A percentile compares a stretch with the other conserved stretches of the same genome.
Evolutionary conservation across 2,329 filamentous ascomycete genomes (phyloP).

Genomic region (Metarhizium guizhouense): DNA sequence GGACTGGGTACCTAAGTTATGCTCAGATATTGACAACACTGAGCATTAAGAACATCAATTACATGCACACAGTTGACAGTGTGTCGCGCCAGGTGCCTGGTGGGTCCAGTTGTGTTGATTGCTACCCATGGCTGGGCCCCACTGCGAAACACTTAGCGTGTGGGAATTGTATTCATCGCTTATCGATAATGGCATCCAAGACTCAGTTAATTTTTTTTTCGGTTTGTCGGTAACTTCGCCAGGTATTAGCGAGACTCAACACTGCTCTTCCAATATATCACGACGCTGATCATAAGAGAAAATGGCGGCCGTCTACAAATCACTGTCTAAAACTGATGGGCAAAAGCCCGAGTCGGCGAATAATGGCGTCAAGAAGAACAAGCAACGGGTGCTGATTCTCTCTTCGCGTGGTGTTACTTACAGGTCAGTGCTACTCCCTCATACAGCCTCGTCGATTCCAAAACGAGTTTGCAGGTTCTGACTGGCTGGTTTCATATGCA

Average conservation of each 20-base stretch:
- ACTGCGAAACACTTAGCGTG: too few species aligned
- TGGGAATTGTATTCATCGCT: neutral
- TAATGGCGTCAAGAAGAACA: slow-evolving; percentile 51
- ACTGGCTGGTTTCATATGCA: slow-evolving; percentile 24
- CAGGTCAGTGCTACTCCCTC: slow-evolving; percentile 42
- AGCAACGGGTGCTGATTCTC: slow-evolving; percentile 76
- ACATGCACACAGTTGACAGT: neutral
- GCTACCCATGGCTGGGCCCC: too few species aligned
- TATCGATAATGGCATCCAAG: slow-evolving; percentile 2
- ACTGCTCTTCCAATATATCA: neutral
- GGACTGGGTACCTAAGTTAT: too few species aligned
- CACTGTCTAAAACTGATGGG: slow-evolving; percentile 52
- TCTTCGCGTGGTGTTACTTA: slow-evolving; percentile 89
- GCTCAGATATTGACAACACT: too few species aligned
- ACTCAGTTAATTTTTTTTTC: too few species aligned
- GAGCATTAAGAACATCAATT: neutral
- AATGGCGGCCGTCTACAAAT: slow-evolving; percentile 68
- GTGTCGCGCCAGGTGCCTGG: neutral
- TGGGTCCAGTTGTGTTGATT: neutral
- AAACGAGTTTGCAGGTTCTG: neutral
- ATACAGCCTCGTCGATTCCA: neutral
- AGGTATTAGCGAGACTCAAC: neutral
- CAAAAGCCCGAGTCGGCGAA: slow-evolving; percentile 39
- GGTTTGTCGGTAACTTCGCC: neutral
- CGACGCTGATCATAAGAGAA: neutral